These are phyloP conservation scores for Aspergillus pseudoterreus DNA, from an alignment of 2,329 filamentous ascomycete species.

Conservation along the genomic window DNA sequence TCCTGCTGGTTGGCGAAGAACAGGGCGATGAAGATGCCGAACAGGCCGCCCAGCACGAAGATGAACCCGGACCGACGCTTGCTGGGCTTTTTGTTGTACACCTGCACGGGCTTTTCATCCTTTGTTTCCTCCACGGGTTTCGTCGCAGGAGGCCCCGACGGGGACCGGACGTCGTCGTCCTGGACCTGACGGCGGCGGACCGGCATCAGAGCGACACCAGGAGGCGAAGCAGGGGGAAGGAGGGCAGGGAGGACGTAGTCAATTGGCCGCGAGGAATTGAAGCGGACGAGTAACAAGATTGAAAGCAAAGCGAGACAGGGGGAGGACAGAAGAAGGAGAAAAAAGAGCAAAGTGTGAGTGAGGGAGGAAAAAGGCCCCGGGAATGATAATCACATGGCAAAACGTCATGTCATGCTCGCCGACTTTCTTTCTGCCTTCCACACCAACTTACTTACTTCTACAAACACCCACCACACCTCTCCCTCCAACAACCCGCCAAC, in stretches of 20 bases:
- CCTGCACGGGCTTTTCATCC: conserved; percentile 19
- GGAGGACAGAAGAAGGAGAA: neutral
- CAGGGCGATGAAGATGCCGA: conserved; percentile 80
- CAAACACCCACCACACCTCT: neutral
- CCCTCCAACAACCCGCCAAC: neutral
- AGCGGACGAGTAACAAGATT: neutral
- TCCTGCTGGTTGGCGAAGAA: conserved; percentile 90
- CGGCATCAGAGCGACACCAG: conserved; percentile 23
- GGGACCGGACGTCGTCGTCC: conserved; percentile 29
- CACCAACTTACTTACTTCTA: neutral
- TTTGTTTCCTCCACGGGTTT: neutral
- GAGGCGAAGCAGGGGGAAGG: neutral
- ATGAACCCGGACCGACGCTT: conserved; percentile 78
- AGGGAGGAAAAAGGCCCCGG: neutral
- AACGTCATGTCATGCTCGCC: neutral
- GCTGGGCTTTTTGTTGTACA: conserved; percentile 42
- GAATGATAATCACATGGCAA: conserved; percentile 10
- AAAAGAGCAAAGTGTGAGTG: neutral
- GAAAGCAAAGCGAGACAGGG: conserved; percentile 1
- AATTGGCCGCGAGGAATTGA: conserved; percentile 2
- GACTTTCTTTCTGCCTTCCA: neutral
- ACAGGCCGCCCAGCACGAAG: conserved; percentile 83
- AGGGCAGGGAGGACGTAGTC: neutral
- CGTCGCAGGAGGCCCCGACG: conserved; percentile 8
- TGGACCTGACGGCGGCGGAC: conserved; percentile 41